Base-by-base conservation (phyloP, 2,329 filamentous ascomycete species). In the Monascus ruber region DNA sequence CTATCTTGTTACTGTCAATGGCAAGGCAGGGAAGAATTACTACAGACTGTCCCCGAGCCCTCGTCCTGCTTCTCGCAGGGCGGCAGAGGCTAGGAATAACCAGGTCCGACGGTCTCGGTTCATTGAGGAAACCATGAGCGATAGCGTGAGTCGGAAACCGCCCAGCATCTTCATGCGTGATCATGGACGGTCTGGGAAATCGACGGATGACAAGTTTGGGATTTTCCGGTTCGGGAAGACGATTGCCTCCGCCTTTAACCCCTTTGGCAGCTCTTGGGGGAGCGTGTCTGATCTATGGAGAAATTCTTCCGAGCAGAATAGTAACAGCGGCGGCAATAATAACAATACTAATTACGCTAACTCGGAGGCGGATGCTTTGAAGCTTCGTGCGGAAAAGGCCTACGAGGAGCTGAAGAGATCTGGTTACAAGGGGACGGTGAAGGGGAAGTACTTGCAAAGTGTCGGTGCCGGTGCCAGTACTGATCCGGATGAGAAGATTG, bases 61-160 rank as follows among this genome's bases (percentile, higher is more conserved):
- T 17, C 17, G 17, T 17, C 17, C 17, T 17, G 17, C 17, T 17
- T 17, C 17, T 17, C 17, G 17, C 17, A 17, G 17, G 17, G 17
- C 17, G 17, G 17, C 17, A 3, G 17, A 17, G 17, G 17, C 17
- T 17, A 17, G 17, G 17, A 17, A 17, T 17, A 17, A 17, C 17
- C 17, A 17, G 17, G 17, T 17, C 17, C 76, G 66, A 57, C 77
- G 63, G 69, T 93, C 73, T 53, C 81, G 65, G 39, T 82, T 82
- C 48, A 61, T 74, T 31, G 87, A 94, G 63, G 87, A 83, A 32
- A 89, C 82, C 53, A 89, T 94, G 84, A 85, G 81, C 54, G 85
- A 93, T 60, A 79, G 83, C 47, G 70, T 76, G 27, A 88, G 83
- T 53, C 73, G 77, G 42, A 74, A 71, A 42, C 85, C 85, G 26